A percentile compares a stretch with the other conserved stretches of the same genome.
phyloP scores from a whole-genome alignment of 768 basidiomycete genomes.

The Boletus tomentosulus region DNA sequence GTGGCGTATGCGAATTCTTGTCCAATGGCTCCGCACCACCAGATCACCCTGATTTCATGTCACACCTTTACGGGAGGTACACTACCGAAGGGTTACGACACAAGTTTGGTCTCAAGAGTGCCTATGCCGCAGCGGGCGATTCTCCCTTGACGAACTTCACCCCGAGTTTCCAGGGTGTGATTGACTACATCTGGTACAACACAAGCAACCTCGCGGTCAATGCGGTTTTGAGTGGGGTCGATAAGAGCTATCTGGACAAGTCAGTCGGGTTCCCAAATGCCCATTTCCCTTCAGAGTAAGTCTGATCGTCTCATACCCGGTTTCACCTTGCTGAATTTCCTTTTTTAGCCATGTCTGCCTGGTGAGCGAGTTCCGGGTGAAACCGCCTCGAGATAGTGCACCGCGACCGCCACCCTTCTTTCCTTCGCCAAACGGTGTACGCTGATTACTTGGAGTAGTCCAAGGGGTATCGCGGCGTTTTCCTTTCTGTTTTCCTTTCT shows the following conservation, averaged over 20 bases:
- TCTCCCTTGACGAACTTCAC: conserved; percentile 85
- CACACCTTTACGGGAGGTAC: conserved; percentile 86
- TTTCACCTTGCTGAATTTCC: conserved; percentile 3
- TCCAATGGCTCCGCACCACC: conserved; percentile 63
- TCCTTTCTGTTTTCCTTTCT: conserved; percentile 9
- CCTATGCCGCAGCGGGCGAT: conserved; percentile 63
- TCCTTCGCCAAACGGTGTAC: conserved; percentile 35
- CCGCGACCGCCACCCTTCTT: conserved; percentile 38
- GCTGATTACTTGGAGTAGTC: conserved; percentile 12
- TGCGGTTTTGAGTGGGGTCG: conserved; percentile 85
- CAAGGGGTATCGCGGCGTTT: conserved; percentile 5
- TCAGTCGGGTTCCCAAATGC: conserved; percentile 95
- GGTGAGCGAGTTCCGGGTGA: conserved; percentile 73
- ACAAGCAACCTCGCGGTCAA: conserved; percentile 69
- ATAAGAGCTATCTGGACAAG: conserved; percentile 78
- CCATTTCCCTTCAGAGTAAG: conserved; percentile 96
- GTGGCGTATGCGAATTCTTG: conserved; percentile 91
- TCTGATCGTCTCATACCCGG: conserved; percentile 21
- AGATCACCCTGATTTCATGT: conserved; percentile 89
- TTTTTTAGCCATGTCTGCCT: conserved; percentile 65
- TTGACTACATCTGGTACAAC: conserved; percentile 96
- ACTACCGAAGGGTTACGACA: conserved; percentile 87
- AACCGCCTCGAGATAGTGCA: conserved; percentile 54
- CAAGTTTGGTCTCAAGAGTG: conserved; percentile 75
- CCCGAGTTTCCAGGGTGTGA: conserved; percentile 77